Evolutionary conservation across 2,329 filamentous ascomycete species (phyloP), one percentile per base, ranked within the genome.

Genomic region (Venturia nashicola): DNA sequence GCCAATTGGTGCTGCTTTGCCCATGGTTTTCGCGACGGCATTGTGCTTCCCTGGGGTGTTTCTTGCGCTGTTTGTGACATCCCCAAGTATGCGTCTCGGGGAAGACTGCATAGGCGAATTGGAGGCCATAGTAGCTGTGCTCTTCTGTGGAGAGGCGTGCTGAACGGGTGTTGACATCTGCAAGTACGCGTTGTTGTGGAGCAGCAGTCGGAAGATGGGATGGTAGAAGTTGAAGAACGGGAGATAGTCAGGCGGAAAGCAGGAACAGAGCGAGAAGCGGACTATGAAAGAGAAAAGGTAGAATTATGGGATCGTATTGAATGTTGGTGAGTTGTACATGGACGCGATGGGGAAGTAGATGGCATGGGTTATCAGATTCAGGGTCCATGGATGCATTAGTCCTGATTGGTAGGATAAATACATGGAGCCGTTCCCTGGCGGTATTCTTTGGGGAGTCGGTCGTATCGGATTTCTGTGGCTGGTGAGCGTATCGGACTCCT

Each of bases 1-100:
- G 18, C 36, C 39, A 27, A 27, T n/a, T 63, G 48, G 43, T 3
- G 61, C 43, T 62, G 43, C 27, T 51, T 34, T 63, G 46, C 18
- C 40, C 11, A 34, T 46, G 32, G 16, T 23, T 36, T 55, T 63
- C 48, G 48, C 61, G 61, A 42, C 61, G 16, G 51, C 12, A 42
- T 55, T 46, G 27, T 39, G 46, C 20, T 27, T 36, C 51, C 46
- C 6, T 5, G 61, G 61, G 9, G 61, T 43, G 16, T 39, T 54
- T 9, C 32, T 14, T 14, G 48, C 42, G n/a, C 51, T 63, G n/a
- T 46, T 46, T 42, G 61, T 55, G 43, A 63, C 32, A 40, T 63
- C 61, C n/a, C 61, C 61, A 32, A 63, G 61, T 8, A 63, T 36
- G 51, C 61, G 61, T 63, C 61, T 63, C 34, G 61, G 48, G 43